Evolutionary conservation across 2,329 filamentous ascomycete genomes (phyloP).

Genomic region (Colletotrichum nymphaeae): DNA sequence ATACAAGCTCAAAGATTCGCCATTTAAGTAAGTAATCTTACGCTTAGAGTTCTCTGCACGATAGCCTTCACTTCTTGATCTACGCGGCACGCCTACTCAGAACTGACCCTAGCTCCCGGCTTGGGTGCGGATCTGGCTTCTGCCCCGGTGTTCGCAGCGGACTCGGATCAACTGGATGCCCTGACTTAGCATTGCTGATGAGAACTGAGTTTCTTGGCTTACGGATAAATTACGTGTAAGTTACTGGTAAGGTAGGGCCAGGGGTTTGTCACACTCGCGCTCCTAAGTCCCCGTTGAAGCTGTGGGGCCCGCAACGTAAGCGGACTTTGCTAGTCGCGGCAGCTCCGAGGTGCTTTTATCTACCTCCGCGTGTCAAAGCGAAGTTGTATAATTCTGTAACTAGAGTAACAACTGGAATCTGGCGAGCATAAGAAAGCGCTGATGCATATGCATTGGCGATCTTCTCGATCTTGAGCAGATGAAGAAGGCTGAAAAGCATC

Average conservation of each 20-base stretch:
- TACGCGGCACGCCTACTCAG: neutral
- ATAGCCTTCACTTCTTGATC: neutral
- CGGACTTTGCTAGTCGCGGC: neutral
- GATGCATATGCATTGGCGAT: neutral
- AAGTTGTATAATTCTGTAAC: neutral
- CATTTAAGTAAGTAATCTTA: neutral
- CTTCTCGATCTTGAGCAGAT: neutral
- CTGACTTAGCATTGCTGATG: neutral
- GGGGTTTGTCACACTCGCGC: too few species aligned
- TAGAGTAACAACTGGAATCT: neutral
- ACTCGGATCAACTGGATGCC: neutral
- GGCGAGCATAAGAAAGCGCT: neutral
- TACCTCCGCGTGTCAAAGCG: neutral
- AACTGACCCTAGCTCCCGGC: neutral
- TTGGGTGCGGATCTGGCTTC: neutral
- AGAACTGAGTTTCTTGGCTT: neutral
- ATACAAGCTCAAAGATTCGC: neutral
- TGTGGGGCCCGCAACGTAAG: neutral
- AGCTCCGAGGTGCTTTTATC: neutral
- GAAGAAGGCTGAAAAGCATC: neutral
- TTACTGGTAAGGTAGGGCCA: neutral
- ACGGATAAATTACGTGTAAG: neutral
- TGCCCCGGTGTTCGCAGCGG: neutral
- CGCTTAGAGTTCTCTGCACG: neutral
- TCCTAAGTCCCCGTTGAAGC: neutral